Evolutionary conservation across 148 eudicot genomes (phyloP), one percentile per base, ranked within the genome.

Genomic region (Beta vulgaris): DNA sequence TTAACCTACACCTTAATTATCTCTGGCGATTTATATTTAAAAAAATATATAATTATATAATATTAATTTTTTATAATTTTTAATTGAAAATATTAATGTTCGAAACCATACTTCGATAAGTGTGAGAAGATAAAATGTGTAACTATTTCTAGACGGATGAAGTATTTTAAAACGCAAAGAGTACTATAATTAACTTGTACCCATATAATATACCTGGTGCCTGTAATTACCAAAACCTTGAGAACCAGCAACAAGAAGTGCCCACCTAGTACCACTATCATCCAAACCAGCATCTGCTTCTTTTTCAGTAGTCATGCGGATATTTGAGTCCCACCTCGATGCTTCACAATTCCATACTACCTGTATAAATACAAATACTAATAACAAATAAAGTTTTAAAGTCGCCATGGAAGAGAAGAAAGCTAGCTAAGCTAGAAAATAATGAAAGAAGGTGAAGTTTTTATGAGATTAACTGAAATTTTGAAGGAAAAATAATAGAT

Each of bases 241-340:
- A 1, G 96, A 91, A 74, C 96, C 90, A 21, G 96, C 96, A 40
- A 88, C 90, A 36, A 91, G 92, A 82, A 91, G 84, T 43, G 96
- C 92, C 96, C 96, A 91, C 39, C 78, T 76, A 6, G 92, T 87
- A 55, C 82, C 82, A 11, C 37, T 34, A 26, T 64, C 75, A 16
- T 75, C 84, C 36, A 14, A 60, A 10, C 43, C 82, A 31, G 48
- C 69, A 25, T 9, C 49, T 39, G 61, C 48, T 3, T 61, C 23
- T 12, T 39, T 63, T 2, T 82, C 90, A 32, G 71, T 62, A 39
- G 93, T 89, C 78, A 84, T 49, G 58, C 72, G 72, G 54, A 89
- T 81, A 4, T 73, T n/a, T 34, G 75, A 78, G 19, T 89, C 89
- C 86, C 88, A 84, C n/a, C 75, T 79, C 12, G 48, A 46, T 2